Evolutionary conservation across 1,284 basidiomycete genomes (phyloP), one percentile per base, ranked within the genome.

Genomic region (Rhizopogon hawkerae): DNA sequence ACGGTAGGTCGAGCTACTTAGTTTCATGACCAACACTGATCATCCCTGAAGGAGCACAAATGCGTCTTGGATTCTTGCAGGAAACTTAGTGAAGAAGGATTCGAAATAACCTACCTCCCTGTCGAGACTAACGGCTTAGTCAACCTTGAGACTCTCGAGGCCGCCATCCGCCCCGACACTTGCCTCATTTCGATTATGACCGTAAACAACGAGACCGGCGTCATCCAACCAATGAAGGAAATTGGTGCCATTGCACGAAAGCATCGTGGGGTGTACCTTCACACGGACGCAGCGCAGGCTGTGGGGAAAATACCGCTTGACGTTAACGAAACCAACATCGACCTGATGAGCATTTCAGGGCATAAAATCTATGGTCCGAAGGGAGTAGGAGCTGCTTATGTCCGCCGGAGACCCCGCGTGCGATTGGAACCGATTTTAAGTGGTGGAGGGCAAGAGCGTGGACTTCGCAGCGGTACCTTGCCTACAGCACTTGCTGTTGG

Each of bases 291-390:
- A 14, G 96, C 96, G 0, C 96, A 99, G 69, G 95, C 94, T 3
- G 83, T 84, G 10, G 95, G 96, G 47, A 95, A 96, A 70, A 83
- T 97, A 47, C 81, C 83, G 1, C 60, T 97, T 42, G 88, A 98
- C 65, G 96, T 99, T 49, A 94, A 98, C 64, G 92, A 87, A 58
- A 85, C 92, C 79, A 92, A 94, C 61, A 81, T 98, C 51, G 96
- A 99, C 70, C 75, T 97, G 49, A 84, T 98, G 85, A 93, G 89
- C 56, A 89, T 99, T 51, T 95, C 92, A 4, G 94, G 90, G 3
- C 96, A 99, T 77, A 99, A 99, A 73, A 70, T 99, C 13, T 99
- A 99, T 69, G 96, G 96, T 2, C 96, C 96, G 4, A 99, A 98
- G 71, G 96, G 96, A 13, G 71, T 98, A 41, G 96, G 96, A 34